Conservation (phyloP, 257 asterid species). For the Agastache rugosa region DNA sequence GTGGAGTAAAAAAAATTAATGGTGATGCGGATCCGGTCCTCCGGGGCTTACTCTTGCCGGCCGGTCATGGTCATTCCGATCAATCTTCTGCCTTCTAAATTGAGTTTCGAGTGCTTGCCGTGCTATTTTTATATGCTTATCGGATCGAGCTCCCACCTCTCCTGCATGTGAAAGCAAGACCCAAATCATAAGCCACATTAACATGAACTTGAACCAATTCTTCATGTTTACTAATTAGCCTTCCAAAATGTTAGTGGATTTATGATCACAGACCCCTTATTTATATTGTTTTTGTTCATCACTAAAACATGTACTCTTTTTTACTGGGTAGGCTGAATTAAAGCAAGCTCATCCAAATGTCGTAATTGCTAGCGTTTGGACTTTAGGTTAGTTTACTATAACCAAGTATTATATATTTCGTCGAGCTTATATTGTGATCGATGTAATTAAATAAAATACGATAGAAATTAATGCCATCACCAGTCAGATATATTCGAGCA, state of each 20-base stretch:
- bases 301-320: neutral
- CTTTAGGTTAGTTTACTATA: neutral
- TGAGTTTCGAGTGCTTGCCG: conserved; percentile 45
- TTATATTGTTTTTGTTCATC: conserved; percentile 26
- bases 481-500: neutral
- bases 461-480: neutral
- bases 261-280: conserved; percentile 11
- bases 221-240: conserved; percentile 26
- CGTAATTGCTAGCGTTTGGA: neutral
- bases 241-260: neutral
- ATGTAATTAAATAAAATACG: neutral
- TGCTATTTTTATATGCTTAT: conserved; percentile 48
- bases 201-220: conserved; percentile 31
- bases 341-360: conserved; percentile 30
- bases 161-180: conserved; percentile 39
- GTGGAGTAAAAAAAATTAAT: conserved; percentile 9
- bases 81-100: conserved; percentile 33
- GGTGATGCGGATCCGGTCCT: conserved; percentile 77
- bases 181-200: conserved; percentile 37
- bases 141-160: conserved; percentile 33
- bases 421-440: neutral
- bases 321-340: neutral
- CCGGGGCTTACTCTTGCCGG: conserved; percentile 58
- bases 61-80: conserved; percentile 28
- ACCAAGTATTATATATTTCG: neutral